Conservation (phyloP, 176 grass and related monocot species). For the Hordeum marinum region DNA sequence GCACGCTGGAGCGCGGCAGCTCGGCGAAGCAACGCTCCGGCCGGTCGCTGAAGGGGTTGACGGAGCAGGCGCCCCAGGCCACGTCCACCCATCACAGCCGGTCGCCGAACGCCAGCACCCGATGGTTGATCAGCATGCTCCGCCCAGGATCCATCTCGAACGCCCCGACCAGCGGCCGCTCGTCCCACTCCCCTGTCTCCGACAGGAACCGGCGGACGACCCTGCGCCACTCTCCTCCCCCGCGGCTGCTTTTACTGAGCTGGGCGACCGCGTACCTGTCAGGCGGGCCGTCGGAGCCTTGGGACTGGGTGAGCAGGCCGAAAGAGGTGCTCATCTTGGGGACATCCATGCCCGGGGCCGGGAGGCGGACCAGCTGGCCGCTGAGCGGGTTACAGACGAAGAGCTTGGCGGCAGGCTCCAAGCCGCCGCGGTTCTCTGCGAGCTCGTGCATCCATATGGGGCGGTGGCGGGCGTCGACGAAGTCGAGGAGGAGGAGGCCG, state of each 20-base stretch:
- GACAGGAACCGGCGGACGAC: no score
- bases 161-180: background rate
- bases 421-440: background rate
- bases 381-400: no score
- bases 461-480: background rate
- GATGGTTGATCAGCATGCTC: no score
- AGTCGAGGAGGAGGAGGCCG: background rate
- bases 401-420: background rate
- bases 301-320: background rate
- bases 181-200: background rate
- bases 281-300: background rate
- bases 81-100: background rate
- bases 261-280: background rate
- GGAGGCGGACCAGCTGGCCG: background rate
- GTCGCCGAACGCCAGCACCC: background rate
- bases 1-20: background rate
- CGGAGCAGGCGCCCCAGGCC: background rate
- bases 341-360: no score
- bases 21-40: background rate
- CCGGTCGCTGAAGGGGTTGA: background rate
- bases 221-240: background rate
- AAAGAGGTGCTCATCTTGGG: background rate
- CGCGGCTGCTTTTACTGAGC: background rate
- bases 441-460: no score
- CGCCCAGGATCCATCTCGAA: no score